Percentiles rank a stretch among this genome's conserved stretches.
Conservation (phyloP, 345 rosid genomes). For the Sisymbrium irio region DNA sequence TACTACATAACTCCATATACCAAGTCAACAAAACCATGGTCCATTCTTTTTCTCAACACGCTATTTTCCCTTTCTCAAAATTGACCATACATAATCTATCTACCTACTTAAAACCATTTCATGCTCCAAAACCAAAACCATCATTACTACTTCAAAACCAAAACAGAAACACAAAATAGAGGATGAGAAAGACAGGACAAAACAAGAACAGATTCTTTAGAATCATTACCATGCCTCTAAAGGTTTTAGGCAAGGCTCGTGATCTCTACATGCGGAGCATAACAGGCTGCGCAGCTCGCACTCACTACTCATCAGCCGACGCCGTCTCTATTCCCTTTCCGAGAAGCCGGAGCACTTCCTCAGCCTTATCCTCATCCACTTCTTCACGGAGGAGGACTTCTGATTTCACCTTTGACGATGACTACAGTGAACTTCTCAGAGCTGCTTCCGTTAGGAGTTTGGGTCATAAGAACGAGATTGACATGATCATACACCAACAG, state of each 20-base stretch:
- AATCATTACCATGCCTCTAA: conserved; percentile 45
- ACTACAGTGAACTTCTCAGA: conserved; percentile 54
- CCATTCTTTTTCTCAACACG: conserved; percentile 27
- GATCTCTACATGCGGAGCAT: conserved; percentile 69
- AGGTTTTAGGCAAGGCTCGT: conserved; percentile 53
- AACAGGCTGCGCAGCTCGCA: conserved; percentile 42
- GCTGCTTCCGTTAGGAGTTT: conserved; percentile 55
- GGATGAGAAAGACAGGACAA: conserved; percentile 25
- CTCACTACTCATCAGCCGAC: conserved; percentile 29
- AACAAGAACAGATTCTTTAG: conserved; percentile 44
- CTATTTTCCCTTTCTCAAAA: neutral
- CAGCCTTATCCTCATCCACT: conserved; percentile 31
- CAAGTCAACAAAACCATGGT: conserved; percentile 29
- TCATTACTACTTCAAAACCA: neutral
- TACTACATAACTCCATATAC: conserved; percentile 2
- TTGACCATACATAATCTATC: conserved; percentile 10
- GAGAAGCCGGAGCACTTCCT: conserved; percentile 53
- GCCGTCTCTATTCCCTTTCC: conserved; percentile 39
- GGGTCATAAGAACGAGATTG: conserved; percentile 50
- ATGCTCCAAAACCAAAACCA: neutral
- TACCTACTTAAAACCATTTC: conserved; percentile 22
- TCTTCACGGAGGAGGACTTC: conserved; percentile 17
- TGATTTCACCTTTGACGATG: conserved; percentile 38
- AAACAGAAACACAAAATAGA: neutral
- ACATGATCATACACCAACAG: conserved; percentile 43